Conservation (phyloP, 495 filamentous ascomycete species). For the Cercophora newfieldiana region DNA sequence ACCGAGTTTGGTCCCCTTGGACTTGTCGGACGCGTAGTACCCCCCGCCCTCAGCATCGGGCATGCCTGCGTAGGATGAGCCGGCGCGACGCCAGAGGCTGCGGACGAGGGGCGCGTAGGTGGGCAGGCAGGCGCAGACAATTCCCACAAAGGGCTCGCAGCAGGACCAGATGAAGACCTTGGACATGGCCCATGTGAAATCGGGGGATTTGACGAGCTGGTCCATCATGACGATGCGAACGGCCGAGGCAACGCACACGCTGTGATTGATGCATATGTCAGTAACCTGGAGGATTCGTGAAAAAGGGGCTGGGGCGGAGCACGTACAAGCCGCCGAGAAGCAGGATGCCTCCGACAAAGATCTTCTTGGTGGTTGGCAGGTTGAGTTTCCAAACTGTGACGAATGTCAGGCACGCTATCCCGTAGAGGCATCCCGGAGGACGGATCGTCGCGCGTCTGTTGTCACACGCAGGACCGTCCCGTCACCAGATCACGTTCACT, state of each 20-base stretch:
- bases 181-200: constrained; percentile 43
- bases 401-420: constrained; percentile 8
- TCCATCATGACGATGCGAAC: constrained; percentile 43
- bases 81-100: constrained; percentile 15
- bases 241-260: constrained; percentile 43
- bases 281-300: constrained; percentile 2
- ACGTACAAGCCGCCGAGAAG: constrained; percentile 43
- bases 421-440: background rate
- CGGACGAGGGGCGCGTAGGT: constrained; percentile 41
- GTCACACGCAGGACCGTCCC: background rate
- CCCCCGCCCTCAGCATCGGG: background rate
- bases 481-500: background rate
- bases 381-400: constrained; percentile 34
- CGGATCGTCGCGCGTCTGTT: constrained; percentile 1
- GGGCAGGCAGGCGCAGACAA: constrained; percentile 46
- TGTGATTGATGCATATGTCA: constrained; percentile 3
- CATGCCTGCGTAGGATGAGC: background rate
- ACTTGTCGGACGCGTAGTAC: constrained; percentile 8
- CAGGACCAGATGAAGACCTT: constrained; percentile 47
- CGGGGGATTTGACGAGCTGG: constrained; percentile 34
- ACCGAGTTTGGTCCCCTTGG: background rate
- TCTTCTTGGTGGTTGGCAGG: constrained; percentile 39
- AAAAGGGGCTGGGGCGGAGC: constrained; percentile 3
- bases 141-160: constrained; percentile 44
- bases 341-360: constrained; percentile 44